Evolutionary conservation across 2,329 filamentous ascomycete genomes (phyloP).

Genomic region (Fusarium sp.): DNA sequence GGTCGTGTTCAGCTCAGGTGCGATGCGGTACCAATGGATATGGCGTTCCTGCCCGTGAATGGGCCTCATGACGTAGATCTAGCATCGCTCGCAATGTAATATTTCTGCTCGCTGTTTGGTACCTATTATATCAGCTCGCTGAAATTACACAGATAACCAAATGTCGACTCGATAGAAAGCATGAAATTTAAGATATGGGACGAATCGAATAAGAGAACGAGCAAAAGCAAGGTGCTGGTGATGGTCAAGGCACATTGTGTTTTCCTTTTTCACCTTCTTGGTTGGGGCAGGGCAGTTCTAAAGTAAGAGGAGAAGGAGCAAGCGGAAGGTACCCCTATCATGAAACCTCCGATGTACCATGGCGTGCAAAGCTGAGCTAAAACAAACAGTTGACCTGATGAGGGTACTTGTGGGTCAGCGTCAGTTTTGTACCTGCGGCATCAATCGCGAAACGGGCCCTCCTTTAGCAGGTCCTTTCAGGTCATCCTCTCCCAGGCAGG

Average conservation of each 20-base stretch:
- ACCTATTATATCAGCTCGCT: neutral
- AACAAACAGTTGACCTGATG: neutral
- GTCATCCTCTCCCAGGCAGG: constrained; percentile 4
- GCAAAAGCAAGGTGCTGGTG: neutral
- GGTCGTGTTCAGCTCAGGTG: constrained; percentile 19
- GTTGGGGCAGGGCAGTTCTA: constrained; percentile 5
- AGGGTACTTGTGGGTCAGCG: constrained; percentile 16
- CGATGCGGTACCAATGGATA: neutral
- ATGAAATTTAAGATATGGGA: neutral
- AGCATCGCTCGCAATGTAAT: neutral
- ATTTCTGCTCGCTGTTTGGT: neutral
- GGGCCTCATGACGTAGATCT: constrained; percentile 36
- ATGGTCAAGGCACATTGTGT: constrained; percentile 1
- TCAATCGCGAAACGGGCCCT: constrained; percentile 20
- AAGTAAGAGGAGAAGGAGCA: neutral
- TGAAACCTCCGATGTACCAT: constrained; percentile 9
- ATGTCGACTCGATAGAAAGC: neutral
- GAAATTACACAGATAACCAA: neutral
- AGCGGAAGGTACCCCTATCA: constrained; percentile 18
- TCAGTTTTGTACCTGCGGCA: constrained; percentile 18
- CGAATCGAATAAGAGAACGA: neutral
- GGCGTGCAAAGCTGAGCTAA: neutral
- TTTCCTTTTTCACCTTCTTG: constrained; percentile 4
- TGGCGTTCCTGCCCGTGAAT: constrained; percentile 21
- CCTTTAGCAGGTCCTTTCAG: neutral